Evolutionary conservation across 2,329 filamentous ascomycete species (phyloP).

Genomic region (Diaporthe batatas): DNA sequence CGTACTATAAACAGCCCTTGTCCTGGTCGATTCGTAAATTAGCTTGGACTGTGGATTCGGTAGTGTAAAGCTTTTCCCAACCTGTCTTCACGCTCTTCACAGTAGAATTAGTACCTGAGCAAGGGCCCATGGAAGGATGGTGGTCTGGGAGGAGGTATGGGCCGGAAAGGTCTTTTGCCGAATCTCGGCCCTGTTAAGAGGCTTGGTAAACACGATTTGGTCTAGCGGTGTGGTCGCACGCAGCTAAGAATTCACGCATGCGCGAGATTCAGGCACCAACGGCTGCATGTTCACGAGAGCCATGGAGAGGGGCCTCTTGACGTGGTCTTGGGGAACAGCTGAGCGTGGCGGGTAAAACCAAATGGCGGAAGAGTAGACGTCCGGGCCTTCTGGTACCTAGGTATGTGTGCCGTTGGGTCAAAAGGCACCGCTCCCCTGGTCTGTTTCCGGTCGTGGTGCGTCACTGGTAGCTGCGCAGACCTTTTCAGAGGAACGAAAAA

Average conservation of each 20-base stretch:
- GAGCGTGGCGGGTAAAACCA: rapidly evolving
- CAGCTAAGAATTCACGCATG: background rate
- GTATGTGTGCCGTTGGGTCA: background rate
- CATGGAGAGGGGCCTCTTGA: background rate
- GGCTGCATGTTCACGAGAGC: background rate
- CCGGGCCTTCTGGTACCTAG: background rate
- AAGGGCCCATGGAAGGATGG: background rate
- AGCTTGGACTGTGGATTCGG: background rate
- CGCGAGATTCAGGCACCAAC: background rate
- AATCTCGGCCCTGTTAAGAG: background rate
- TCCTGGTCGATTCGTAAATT: background rate
- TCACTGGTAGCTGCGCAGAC: too few relatives aligned
- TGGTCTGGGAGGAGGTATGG: background rate
- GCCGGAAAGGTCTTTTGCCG: background rate
- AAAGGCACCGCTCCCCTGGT: background rate
- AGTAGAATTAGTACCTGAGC: too few relatives aligned
- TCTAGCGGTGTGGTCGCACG: background rate
- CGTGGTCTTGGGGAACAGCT: too few relatives aligned
- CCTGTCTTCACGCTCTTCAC: too few relatives aligned
- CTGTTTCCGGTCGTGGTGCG: background rate
- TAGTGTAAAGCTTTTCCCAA: background rate
- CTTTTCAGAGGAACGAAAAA: background rate
- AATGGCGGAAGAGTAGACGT: background rate
- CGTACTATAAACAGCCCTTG: too few relatives aligned
- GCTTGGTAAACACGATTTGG: background rate